Percentiles rank a stretch among this genome's conserved stretches.
Evolutionary conservation across 129 eudicot genomes (phyloP).

Genomic region (Silybum marianum): DNA sequence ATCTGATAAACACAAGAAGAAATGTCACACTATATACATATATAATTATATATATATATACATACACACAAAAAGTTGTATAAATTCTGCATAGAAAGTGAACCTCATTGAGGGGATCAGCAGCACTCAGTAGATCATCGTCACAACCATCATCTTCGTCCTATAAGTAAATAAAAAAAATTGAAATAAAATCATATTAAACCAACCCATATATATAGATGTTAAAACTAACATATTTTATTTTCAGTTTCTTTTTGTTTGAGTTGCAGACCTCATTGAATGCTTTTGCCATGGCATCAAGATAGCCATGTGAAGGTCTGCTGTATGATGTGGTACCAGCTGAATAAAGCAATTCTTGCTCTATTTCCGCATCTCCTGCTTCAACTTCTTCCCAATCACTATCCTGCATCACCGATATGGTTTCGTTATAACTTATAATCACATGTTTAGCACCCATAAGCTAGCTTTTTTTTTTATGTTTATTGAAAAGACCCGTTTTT

Average conservation of each 20-base stretch:
- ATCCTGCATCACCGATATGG: slow-evolving; percentile 52
- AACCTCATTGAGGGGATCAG: slow-evolving; percentile 95
- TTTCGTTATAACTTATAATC: background rate
- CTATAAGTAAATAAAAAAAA: slow-evolving; percentile 33
- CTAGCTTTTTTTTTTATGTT: background rate
- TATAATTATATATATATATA: too few species aligned
- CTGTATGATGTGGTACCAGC: slow-evolving; percentile 50
- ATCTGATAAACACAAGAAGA: slow-evolving; percentile 50
- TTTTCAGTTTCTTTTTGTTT: background rate
- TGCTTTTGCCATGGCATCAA: slow-evolving; percentile 86
- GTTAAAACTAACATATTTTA: background rate
- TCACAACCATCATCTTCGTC: slow-evolving; percentile 74
- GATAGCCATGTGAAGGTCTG: slow-evolving; percentile 64
- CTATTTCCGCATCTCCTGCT: slow-evolving; percentile 54
- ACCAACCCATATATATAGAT: background rate
- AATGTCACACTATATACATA: background rate
- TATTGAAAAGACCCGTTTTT: background rate
- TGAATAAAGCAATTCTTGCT: slow-evolving; percentile 48
- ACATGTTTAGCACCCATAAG: background rate
- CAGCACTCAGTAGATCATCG: slow-evolving; percentile 69
- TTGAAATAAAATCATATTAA: slow-evolving; percentile 6
- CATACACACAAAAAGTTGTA: background rate
- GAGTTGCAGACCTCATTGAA: slow-evolving; percentile 57
- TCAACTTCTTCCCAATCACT: slow-evolving; percentile 95
- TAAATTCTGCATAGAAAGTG: slow-evolving; percentile 10